Base-by-base conservation (phyloP, 176 grass and related monocot species). In the Carex kokanica region DNA sequence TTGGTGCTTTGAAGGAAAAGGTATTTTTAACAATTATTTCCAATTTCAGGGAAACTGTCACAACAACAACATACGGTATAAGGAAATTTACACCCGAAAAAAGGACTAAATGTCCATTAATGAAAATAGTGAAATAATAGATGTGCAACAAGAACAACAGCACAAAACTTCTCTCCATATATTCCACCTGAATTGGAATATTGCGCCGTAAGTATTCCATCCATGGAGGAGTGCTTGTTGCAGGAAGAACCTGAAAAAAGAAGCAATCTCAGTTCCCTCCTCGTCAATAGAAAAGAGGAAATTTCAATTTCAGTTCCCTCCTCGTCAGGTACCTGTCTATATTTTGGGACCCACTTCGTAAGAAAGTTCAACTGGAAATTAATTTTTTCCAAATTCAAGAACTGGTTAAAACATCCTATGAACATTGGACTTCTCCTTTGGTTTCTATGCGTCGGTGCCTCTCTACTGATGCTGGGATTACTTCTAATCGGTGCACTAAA, bases 361-460 rank as follows among this genome's bases (percentile, higher is more conserved):
- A 55, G 49, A 77, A 77, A 77, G 14, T 77, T 77, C 49, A 77
- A 77, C 73, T 55, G 73, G 73, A 53, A 77, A 13, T 27, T 31
- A 16, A 2, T 77, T 54, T 77, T 55, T 23, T 77, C 24, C 49
- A 77, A 77, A 77, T 77, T 49, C 89, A 93, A 87, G 75, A 85
- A 87, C 56, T 94, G 85, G 89, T 73, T 98, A 56, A 91, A 90
- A 82, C 83, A 98, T 64, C 95, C 92, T 16, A 18, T 95, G 87
- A 90, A 98, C 79, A 64, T 93, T 80, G 95, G 87, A 78, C 87
- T 95, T 16, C 86, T 95, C 12, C 29, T 93, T 58, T 98, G 95
- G 92, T 41, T 93, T 60, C 87, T 94, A n/a, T 91, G 89, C 34
- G 90, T 95, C 8, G 88, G 85, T 2, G 75, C 83, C 3, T 85